Conservation (phyloP, 106 monocot genomes). For the Phalaenopsis equestris region DNA sequence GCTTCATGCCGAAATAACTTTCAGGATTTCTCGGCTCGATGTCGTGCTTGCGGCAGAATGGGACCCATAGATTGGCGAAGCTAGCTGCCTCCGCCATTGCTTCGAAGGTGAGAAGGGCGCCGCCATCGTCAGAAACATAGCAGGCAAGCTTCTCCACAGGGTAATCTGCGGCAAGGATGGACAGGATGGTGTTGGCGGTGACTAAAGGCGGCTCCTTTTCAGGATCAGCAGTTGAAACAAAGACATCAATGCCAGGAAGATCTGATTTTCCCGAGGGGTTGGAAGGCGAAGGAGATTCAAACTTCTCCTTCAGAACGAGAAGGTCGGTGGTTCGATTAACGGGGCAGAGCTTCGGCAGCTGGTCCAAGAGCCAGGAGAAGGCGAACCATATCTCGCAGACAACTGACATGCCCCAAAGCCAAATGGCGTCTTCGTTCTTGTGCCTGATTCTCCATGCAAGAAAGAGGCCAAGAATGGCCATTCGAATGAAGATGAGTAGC, state of each 20-base stretch:
- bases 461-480: slow-evolving; percentile 44
- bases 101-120: slow-evolving; percentile 74
- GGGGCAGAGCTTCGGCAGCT: slow-evolving; percentile 60
- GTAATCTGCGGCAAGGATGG: slow-evolving; percentile 80
- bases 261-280: slow-evolving; percentile 69
- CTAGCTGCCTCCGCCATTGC: slow-evolving; percentile 30
- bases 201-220: slow-evolving; percentile 83
- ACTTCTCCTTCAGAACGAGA: slow-evolving; percentile 69
- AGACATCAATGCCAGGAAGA: slow-evolving; percentile 77
- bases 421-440: slow-evolving; percentile 63
- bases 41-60: slow-evolving; percentile 77
- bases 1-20: slow-evolving; percentile 62
- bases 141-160: slow-evolving; percentile 93
- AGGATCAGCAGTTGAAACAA: slow-evolving; percentile 86
- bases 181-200: slow-evolving; percentile 84
- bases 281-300: slow-evolving; percentile 40
- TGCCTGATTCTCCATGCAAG: slow-evolving; percentile 54
- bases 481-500: slow-evolving; percentile 53
- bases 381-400: slow-evolving; percentile 93
- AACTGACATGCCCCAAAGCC: slow-evolving; percentile 83
- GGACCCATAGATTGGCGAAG: slow-evolving; percentile 76
- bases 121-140: slow-evolving; percentile 88
- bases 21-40: slow-evolving; percentile 89
- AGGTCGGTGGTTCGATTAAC: slow-evolving; percentile 70
- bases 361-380: slow-evolving; percentile 85